A percentile compares a stretch with the other conserved stretches of the same genome.
Evolutionary conservation across 2,329 filamentous ascomycete genomes (phyloP).

Genomic region (Diaporthe citriasiana): DNA sequence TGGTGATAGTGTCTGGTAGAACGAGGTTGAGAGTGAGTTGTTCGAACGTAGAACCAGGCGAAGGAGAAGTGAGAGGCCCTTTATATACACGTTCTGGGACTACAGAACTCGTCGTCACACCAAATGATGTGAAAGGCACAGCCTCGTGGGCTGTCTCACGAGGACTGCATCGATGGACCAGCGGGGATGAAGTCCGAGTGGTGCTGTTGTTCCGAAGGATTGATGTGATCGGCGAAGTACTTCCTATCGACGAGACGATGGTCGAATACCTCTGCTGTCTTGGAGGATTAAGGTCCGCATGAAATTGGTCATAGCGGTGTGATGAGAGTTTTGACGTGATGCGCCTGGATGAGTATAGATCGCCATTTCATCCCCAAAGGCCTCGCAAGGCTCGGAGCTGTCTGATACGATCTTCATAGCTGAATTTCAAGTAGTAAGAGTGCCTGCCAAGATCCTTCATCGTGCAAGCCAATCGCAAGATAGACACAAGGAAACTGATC

Average conservation of each 20-base stretch:
- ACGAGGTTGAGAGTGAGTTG: background rate
- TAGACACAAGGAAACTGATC: background rate
- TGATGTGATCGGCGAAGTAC: constrained; percentile 9
- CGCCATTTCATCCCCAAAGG: background rate
- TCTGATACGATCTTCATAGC: constrained; percentile 15
- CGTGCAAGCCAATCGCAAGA: background rate
- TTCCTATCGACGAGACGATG: background rate
- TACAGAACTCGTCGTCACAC: too few species aligned
- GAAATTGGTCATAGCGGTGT: background rate
- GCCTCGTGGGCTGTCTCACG: background rate
- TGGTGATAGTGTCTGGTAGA: background rate
- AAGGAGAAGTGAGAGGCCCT: background rate
- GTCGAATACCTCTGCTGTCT: background rate
- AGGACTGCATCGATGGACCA: background rate
- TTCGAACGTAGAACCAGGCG: background rate
- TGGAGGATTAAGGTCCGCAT: background rate
- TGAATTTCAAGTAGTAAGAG: background rate
- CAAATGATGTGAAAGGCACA: background rate
- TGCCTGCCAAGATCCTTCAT: background rate
- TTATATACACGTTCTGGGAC: background rate
- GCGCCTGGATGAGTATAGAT: background rate
- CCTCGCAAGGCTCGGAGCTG: background rate
- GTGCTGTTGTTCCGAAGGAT: constrained; percentile 1
- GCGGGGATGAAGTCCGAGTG: constrained; percentile 9
- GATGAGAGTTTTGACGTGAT: background rate